Evolutionary conservation across 768 basidiomycete genomes (phyloP).

Genomic region (Xerocomellus amylosporus): DNA sequence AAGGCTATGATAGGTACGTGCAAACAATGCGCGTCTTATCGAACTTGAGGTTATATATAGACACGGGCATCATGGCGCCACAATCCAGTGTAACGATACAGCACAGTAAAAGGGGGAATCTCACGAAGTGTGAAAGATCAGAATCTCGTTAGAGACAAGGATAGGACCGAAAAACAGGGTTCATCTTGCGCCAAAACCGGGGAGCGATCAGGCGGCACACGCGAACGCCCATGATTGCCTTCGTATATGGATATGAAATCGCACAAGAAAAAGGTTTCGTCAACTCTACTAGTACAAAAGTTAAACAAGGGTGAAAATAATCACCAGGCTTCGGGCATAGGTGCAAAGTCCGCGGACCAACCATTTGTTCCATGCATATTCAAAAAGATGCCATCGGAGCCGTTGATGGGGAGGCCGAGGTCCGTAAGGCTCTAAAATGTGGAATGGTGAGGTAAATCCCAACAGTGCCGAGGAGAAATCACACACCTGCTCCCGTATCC

Average conservation of each 20-base stretch:
- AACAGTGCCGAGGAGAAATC: neutral
- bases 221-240: conserved; percentile 16
- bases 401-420: conserved; percentile 87
- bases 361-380: conserved; percentile 67
- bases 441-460: neutral
- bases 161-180: neutral
- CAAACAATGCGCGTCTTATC: neutral
- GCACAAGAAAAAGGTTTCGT: conserved; percentile 18
- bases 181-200: neutral
- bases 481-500: conserved; percentile 88
- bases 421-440: conserved; percentile 72
- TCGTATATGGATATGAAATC: conserved; percentile 15
- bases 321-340: conserved; percentile 86
- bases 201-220: conserved; percentile 19
- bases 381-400: conserved; percentile 87
- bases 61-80: neutral
- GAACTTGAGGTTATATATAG: neutral
- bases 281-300: conserved; percentile 24
- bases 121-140: neutral
- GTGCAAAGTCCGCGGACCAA: conserved; percentile 72
- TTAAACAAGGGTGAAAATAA: conserved; percentile 14
- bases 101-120: neutral
- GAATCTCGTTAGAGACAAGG: neutral
- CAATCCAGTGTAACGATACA: conserved; percentile 4
- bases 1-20: conserved; percentile 4